These are phyloP conservation scores for Adansonia digitata DNA, from an alignment of 345 rosid species.

Conservation along the genomic window DNA sequence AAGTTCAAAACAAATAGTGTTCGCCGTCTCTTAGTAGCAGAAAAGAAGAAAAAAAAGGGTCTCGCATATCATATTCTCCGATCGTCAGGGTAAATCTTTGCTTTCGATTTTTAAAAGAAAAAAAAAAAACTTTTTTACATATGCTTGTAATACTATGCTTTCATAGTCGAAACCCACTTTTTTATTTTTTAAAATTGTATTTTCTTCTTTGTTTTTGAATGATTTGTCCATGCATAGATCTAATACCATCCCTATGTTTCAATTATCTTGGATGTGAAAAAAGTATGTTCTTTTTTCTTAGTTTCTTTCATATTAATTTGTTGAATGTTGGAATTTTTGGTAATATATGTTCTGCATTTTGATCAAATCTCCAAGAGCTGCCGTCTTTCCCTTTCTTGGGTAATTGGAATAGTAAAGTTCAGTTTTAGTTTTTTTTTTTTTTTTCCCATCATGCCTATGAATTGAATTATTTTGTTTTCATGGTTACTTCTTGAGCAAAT, in stretches of 20 bases:
- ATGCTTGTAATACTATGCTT: not conserved
- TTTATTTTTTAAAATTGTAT: not conserved
- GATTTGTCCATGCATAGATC: not conserved
- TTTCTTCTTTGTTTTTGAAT: not conserved
- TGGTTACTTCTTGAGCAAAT: not conserved
- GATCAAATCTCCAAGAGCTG: not conserved
- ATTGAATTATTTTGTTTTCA: not conserved
- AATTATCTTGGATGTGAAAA: not conserved
- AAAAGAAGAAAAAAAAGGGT: not conserved
- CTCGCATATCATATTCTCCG: constrained; percentile 8
- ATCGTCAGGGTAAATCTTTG: constrained; percentile 12
- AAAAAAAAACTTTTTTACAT: not conserved
- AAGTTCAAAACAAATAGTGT: not conserved
- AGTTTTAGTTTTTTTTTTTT: not conserved
- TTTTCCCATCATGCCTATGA: not conserved
- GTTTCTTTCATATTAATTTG: not conserved
- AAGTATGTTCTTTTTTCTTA: not conserved
- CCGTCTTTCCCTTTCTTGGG: not conserved
- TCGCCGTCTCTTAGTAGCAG: not conserved
- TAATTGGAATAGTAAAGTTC: not conserved
- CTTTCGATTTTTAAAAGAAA: not conserved
- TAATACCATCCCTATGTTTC: not conserved
- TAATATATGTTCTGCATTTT: not conserved
- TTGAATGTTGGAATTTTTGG: not conserved
- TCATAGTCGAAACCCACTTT: not conserved